Evolutionary conservation across 371 early-diverging fungal genomes (phyloP).

Genomic region (Mucor circinelloides): DNA sequence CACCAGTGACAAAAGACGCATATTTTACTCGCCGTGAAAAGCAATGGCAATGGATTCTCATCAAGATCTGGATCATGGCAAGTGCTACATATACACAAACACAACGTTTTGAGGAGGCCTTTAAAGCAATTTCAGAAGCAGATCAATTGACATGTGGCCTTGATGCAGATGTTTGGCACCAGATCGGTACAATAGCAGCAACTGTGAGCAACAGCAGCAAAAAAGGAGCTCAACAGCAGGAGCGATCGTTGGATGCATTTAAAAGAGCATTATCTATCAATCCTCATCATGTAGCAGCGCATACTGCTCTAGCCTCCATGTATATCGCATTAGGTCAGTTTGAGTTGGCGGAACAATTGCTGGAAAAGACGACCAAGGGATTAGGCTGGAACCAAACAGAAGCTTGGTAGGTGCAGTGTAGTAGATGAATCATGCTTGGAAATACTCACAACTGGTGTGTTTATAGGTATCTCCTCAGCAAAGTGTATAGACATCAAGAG

Average conservation of each 20-base stretch:
- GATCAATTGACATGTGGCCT: conserved; percentile 6
- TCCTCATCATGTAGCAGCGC: conserved; percentile 33
- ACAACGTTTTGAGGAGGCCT: conserved; percentile 13
- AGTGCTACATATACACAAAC: conserved; percentile 11
- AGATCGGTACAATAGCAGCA: conserved; percentile 2
- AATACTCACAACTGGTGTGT: background rate
- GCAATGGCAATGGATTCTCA: conserved; percentile 12
- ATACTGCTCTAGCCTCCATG: conserved; percentile 28
- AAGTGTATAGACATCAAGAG: conserved; percentile 26
- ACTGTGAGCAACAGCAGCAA: background rate
- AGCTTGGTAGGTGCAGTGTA: conserved; percentile 28
- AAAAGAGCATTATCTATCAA: conserved; percentile 35
- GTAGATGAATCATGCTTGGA: background rate
- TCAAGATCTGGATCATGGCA: conserved; percentile 19
- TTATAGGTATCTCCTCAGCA: conserved; percentile 30
- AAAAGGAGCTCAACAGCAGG: conserved; percentile 12
- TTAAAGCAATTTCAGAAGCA: conserved; percentile 15
- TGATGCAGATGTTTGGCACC: conserved; percentile 23
- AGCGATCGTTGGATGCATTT: conserved; percentile 31
- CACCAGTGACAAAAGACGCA: background rate
- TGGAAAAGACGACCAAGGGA: conserved; percentile 34
- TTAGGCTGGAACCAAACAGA: conserved; percentile 40
- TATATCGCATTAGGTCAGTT: conserved; percentile 22
- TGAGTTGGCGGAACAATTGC: conserved; percentile 37
- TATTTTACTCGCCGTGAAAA: conserved; percentile 1